phyloP scores from a whole-genome alignment of 1,139 yeast genomes.

The Taphrina confusa region DNA sequence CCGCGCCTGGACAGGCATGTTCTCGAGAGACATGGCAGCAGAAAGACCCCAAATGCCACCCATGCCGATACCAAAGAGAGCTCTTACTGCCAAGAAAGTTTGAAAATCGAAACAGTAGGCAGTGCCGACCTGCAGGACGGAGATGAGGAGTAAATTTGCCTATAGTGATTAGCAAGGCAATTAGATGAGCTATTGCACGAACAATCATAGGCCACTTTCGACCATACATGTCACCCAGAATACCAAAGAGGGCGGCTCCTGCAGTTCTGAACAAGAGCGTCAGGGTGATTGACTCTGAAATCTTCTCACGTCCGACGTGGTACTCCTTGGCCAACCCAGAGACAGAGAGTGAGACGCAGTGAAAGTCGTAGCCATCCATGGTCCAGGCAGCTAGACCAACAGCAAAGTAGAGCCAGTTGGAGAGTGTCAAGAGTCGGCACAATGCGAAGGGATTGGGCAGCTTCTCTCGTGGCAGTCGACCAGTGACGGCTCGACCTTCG shows the following conservation, averaged over 20 bases:
- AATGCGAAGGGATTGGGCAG: conserved; percentile 10
- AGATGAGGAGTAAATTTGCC: conserved; percentile 58
- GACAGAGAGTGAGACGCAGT: conserved; percentile 67
- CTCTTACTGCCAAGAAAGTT: conserved; percentile 70
- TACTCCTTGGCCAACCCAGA: conserved; percentile 58
- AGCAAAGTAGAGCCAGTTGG: conserved; percentile 63
- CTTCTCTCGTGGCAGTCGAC: conserved; percentile 11
- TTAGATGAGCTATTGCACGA: too few relatives aligned
- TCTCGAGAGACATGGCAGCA: conserved; percentile 67
- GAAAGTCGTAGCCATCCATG: conserved; percentile 77
- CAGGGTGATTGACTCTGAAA: conserved; percentile 70
- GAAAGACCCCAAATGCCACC: conserved; percentile 73
- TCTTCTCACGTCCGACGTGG: conserved; percentile 54
- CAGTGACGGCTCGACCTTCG: conserved; percentile 5
- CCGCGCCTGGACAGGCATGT: conserved; percentile 61
- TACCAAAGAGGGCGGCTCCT: conserved; percentile 66
- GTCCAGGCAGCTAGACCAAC: conserved; percentile 75
- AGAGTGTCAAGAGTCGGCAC: conserved; percentile 51
- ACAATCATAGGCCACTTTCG: conserved; percentile 68
- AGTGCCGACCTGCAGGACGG: conserved; percentile 67
- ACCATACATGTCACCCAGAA: conserved; percentile 67
- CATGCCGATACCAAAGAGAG: conserved; percentile 67
- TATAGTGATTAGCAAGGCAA: too few relatives aligned
- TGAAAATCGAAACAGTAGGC: conserved; percentile 66
- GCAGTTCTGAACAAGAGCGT: conserved; percentile 61